phyloP scores from a whole-genome alignment of 768 basidiomycete genomes.

The Cystobasidium tubakii region DNA sequence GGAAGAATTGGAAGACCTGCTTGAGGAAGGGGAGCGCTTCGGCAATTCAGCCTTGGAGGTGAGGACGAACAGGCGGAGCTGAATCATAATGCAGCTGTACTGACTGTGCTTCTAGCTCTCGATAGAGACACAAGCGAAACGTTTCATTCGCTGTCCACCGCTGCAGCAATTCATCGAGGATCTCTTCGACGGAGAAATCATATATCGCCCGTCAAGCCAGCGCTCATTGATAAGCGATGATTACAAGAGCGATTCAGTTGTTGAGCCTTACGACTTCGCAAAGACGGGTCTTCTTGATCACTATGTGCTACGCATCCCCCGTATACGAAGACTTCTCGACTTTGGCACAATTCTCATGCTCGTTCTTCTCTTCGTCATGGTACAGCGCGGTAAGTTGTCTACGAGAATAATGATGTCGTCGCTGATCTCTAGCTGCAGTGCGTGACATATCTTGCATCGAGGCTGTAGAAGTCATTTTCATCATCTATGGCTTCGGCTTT shows the following conservation, averaged over 20 bases:
- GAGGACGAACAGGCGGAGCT: not conserved
- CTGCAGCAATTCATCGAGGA: conserved; percentile 81
- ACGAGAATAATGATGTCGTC: not conserved
- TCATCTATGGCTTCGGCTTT: conserved; percentile 42
- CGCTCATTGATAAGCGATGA: conserved; percentile 81
- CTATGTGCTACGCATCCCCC: conserved; percentile 40
- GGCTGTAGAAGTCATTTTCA: conserved; percentile 39
- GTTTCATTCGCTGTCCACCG: conserved; percentile 74
- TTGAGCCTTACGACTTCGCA: conserved; percentile 61
- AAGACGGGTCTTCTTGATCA: conserved; percentile 44
- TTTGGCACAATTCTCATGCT: conserved; percentile 39
- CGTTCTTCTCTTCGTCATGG: conserved; percentile 40
- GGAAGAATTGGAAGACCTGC: conserved; percentile 60
- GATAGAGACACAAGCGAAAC: conserved; percentile 74
- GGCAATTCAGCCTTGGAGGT: conserved; percentile 23
- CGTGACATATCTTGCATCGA: conserved; percentile 27
- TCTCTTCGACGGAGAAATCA: conserved; percentile 62
- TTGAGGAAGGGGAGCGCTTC: conserved; percentile 35
- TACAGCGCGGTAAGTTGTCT: conserved; percentile 8
- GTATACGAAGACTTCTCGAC: conserved; percentile 40
- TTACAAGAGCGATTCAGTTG: conserved; percentile 67
- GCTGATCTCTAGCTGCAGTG: conserved; percentile 6
- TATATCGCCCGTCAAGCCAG: conserved; percentile 47
- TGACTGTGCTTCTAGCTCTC: conserved; percentile 56
- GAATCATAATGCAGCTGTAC: conserved; percentile 46